Evolutionary conservation across 441 rosid genomes (phyloP).

Genomic region (Biscutella auriculata): DNA sequence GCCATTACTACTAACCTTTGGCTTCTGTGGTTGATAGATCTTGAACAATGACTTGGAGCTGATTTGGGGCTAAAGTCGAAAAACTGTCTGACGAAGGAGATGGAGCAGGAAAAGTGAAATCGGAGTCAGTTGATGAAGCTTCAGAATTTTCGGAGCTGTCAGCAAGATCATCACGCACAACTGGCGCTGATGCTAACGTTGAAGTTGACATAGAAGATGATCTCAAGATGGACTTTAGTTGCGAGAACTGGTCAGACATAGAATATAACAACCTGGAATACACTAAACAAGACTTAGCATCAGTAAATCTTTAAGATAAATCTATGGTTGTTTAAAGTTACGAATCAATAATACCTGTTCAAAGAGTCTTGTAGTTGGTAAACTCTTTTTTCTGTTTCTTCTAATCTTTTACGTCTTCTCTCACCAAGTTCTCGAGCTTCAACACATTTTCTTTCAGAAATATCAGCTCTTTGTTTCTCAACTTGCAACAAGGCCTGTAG

Average conservation of each 20-base stretch:
- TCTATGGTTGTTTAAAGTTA: neutral
- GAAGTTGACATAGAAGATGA: constrained; percentile 41
- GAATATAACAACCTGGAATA: constrained; percentile 78
- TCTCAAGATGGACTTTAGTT: constrained; percentile 55
- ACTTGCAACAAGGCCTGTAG: constrained; percentile 45
- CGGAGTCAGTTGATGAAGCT: constrained; percentile 54
- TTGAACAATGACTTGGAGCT: constrained; percentile 41
- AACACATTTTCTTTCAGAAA: constrained; percentile 43
- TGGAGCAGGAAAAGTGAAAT: constrained; percentile 56
- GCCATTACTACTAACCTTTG: constrained; percentile 42
- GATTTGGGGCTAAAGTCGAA: constrained; percentile 24
- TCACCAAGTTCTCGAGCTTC: constrained; percentile 62
- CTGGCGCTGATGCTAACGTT: constrained; percentile 28
- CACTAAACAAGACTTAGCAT: constrained; percentile 60
- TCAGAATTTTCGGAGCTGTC: constrained; percentile 56
- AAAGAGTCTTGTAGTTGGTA: constrained; percentile 65
- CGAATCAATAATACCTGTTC: constrained; percentile 55
- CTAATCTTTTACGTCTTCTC: constrained; percentile 54
- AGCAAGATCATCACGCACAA: constrained; percentile 32
- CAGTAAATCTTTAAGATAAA: constrained; percentile 25
- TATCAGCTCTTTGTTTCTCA: constrained; percentile 74
- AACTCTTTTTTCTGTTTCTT: constrained; percentile 73
- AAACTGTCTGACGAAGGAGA: constrained; percentile 20
- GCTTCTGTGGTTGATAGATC: constrained; percentile 45
- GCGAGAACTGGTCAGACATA: constrained; percentile 82